Base-by-base conservation (phyloP, 306 rosid genomes). In the Arachis hypogaea region DNA sequence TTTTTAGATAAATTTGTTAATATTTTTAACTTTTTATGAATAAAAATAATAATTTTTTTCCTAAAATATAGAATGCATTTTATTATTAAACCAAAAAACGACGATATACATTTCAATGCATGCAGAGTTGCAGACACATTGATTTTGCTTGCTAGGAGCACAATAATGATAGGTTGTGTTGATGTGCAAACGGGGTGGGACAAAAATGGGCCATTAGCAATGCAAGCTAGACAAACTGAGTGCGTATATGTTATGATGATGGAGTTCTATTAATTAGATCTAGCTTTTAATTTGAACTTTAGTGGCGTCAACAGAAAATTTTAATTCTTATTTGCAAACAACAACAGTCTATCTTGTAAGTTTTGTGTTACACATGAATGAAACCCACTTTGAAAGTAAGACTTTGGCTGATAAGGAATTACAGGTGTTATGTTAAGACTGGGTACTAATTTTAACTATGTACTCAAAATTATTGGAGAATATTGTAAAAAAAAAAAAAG, bases 61-160 rank as follows among this genome's bases (percentile, higher is more conserved):
- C 44, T 41, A 41, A 45, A 45, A 45, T 45, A 45, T 45, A 0
- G 54, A 63, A 22, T 67, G 62, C 72, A 30, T 62, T 75, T 66
- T 66, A 72, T 62, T 45, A 46, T 72, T 7, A 46, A 63, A 61
- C 46, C n/a, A 75, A 79, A 73, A 73, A 49, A 33, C 4, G 38
- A 33, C 3, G 72, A 81, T 77, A 80, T 38, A 22, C 28, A 22
- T 22, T 22, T 22, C 28, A 22, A 22, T 56, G 14, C 80, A 65
- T 63, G 76, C 62, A 71, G 80, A 80, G 77, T 60, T 63, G 76
- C 58, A 71, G 80, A 80, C 73, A 77, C 66, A 63, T 73, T 77
- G 85, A 74, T 73, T 75, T 69, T 63, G 79, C 66, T 59, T 70
- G 78, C 69, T 65, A 63, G 6, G 63, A 45, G 38, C 38, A 33